A percentile compares a stretch with the other conserved stretches of the same genome.
phyloP scores from a whole-genome alignment of 129 eudicot genomes.

The Ambrosia artemisiifolia region DNA sequence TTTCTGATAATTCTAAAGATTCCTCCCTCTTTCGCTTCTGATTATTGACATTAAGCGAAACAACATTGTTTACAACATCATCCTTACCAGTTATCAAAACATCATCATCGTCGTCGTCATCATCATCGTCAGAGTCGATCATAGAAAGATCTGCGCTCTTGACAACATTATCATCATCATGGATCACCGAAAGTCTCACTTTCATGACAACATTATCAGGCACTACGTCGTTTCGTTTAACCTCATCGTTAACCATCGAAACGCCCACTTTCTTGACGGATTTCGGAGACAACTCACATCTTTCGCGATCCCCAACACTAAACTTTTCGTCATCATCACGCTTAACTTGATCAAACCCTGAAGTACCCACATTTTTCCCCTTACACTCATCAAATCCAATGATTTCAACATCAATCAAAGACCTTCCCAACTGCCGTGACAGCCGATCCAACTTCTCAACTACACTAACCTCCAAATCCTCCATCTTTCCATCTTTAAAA shows the following conservation, averaged over 20 bases:
- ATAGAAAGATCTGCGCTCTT: not conserved
- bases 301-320: conserved; percentile 14
- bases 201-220: conserved; percentile 28
- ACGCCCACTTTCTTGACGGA: conserved; percentile 32
- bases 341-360: conserved; percentile 16
- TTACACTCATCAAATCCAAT: conserved; percentile 20
- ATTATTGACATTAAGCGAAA: conserved; percentile 15
- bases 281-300: conserved; percentile 21
- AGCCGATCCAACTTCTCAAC: conserved; percentile 51
- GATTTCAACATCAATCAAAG: conserved; percentile 16
- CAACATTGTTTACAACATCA: conserved; percentile 15
- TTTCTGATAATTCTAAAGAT: conserved; percentile 33
- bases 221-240: conserved; percentile 14
- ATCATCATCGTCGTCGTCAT: conserved; percentile 4
- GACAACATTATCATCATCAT: conserved; percentile 21
- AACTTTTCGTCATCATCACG: conserved; percentile 14
- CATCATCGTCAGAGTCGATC: conserved; percentile 16
- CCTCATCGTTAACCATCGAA: conserved; percentile 18
- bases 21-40: conserved; percentile 64
- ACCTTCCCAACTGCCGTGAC: conserved; percentile 34
- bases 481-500: conserved; percentile 30
- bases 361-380: conserved; percentile 21
- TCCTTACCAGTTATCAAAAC: conserved; percentile 13
- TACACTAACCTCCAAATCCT: conserved; percentile 27
- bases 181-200: conserved; percentile 13